A percentile compares a stretch with the other conserved stretches of the same genome.
Conservation (phyloP, 176 grass and related monocot species). For the Cenchrus americanus region DNA sequence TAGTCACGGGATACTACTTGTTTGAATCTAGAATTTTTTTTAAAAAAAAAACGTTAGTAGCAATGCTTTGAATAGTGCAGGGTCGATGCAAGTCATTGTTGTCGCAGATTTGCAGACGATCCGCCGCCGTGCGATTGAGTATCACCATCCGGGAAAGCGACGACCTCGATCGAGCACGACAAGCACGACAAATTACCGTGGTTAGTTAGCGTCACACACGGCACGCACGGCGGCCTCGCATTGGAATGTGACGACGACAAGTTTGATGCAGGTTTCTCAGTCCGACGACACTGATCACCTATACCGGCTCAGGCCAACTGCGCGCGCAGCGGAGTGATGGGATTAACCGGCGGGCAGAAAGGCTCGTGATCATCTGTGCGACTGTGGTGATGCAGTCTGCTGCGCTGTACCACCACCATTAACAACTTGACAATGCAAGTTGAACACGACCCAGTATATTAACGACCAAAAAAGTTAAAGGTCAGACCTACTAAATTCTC, state of each 20-base stretch:
- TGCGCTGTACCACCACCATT: background rate
- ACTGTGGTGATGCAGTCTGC: background rate
- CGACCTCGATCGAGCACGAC: background rate
- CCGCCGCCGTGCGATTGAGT: background rate
- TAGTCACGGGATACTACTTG: too few relatives aligned
- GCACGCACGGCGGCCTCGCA: too few relatives aligned
- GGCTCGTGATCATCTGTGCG: constrained; percentile 1
- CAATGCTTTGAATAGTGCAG: too few relatives aligned
- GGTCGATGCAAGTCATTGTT: too few relatives aligned
- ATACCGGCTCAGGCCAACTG: constrained; percentile 29
- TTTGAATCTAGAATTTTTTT: too few relatives aligned
- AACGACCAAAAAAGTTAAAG: too few relatives aligned
- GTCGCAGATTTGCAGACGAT: background rate
- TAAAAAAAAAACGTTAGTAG: too few relatives aligned
- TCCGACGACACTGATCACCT: constrained; percentile 18
- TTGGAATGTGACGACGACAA: background rate
- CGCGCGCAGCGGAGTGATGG: constrained; percentile 22
- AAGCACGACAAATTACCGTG: background rate
- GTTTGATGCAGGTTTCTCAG: background rate
- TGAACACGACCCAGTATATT: background rate
- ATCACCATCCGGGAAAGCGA: constrained; percentile 22
- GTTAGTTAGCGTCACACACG: background rate
- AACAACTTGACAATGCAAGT: too few relatives aligned
- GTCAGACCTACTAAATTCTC: too few relatives aligned
- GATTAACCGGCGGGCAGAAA: constrained; percentile 48